Percentiles rank a stretch among this genome's conserved stretches.
Conservation (phyloP, 2,329 filamentous ascomycete species). For the Fusarium euwallaceae region DNA sequence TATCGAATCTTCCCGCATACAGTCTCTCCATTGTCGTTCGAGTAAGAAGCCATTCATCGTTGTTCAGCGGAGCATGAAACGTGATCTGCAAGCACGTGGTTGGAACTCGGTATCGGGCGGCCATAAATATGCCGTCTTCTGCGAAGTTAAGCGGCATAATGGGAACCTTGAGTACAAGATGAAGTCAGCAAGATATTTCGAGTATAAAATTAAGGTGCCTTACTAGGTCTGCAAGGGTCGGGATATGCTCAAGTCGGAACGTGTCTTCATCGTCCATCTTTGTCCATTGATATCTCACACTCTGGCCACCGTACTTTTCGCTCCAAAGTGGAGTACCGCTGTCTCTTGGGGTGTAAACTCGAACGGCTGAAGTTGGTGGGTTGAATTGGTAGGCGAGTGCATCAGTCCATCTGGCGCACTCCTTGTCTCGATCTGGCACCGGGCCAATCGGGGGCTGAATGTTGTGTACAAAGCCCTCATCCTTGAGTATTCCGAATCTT, state of each 20-base stretch:
- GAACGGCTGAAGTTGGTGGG: not conserved
- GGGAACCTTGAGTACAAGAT: not conserved
- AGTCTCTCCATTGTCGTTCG: not conserved
- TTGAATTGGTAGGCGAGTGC: not conserved
- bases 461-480: not conserved
- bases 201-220: too few species aligned
- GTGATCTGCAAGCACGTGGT: not conserved
- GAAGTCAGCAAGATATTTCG: not conserved
- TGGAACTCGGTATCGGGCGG: not conserved
- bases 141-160: not conserved
- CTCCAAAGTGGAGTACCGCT: not conserved
- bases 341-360: not conserved
- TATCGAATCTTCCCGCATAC: not conserved
- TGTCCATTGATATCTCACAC: not conserved
- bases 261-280: constrained; percentile 1
- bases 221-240: not conserved
- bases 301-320: not conserved
- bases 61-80: not conserved
- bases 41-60: not conserved
- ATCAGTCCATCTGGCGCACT: not conserved
- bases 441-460: not conserved
- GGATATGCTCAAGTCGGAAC: not conserved
- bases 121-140: not conserved
- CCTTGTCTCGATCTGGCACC: not conserved
- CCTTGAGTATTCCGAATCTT: not conserved